Evolutionary conservation across 2,329 filamentous ascomycete species (phyloP), one percentile per base, ranked within the genome.

Genomic region (Tolypocladium tundrense): DNA sequence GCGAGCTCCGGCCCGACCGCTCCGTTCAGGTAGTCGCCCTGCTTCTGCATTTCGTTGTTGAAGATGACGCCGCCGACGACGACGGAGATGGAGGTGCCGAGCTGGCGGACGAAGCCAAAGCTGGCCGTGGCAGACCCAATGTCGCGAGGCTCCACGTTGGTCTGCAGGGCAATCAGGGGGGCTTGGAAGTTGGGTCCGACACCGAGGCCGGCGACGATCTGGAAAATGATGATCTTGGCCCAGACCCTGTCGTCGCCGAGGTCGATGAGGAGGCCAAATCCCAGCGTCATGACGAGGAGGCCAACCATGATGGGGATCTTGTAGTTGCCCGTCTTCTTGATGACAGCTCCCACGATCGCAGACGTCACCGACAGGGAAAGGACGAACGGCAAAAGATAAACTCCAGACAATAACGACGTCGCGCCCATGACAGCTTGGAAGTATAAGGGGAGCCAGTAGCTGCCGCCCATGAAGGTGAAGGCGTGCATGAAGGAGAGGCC

Each of bases 401-500:
- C 84, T 54, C 90, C 90, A 1, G 85, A 88, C 37, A 88, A 74
- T 41, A 92, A 81, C 0, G 90, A 87, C 0, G 80, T 79, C 2
- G 84, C 84, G 54, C 87, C 81, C 50, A 90, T 78, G 55, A 89
- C 85, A 55, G 86, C 82, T 72, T 95, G 90, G 73, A 91, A 93
- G 76, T 95, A 96, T 2, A 96, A 79, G 0, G 90, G 90, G 5
- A 95, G 78, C 74, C 88, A 95, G 77, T 93, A 95, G 61, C 82
- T 84, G 37, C 83, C 84, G 0, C 87, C 83, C 66, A 93, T 91
- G 76, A 93, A 93, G 62, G 88, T 84, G 63, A 87, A 82, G 51
- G 87, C 87, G 69, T 96, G 90, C 61, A 83, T 79, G 73, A 91
- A 90, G 63, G 85, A 86, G 50, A 88, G 77, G 3, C 74, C 71